Evolutionary conservation across 495 filamentous ascomycete species (phyloP), one percentile per base, ranked within the genome.

Genomic region (Hamigera avellanea): DNA sequence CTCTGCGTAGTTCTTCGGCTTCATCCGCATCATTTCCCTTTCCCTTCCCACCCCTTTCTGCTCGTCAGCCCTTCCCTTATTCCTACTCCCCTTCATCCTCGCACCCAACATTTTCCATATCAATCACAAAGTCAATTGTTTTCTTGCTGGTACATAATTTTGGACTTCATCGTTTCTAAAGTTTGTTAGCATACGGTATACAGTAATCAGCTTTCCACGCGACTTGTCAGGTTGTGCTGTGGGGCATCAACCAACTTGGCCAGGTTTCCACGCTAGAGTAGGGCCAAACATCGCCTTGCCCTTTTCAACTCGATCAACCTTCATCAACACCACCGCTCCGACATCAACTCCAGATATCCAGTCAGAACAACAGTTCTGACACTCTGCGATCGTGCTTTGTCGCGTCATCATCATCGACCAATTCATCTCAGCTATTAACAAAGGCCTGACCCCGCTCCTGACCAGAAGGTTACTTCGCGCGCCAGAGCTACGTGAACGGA

Each of bases 221-320:
- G 59, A 48, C 55, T 52, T 39, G 35, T 44, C 35, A 41, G 52
- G 41, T 46, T 51, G 36, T 52, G 54, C 46, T 54, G 63, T 65
- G 64, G 61, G 60, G 61, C 58, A 48, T 48, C 53, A 49, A 43
- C 51, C 53, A 54, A 48, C 45, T 48, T 50, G 49, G 48, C 49
- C 52, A 39, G 45, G 48, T 55, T 62, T 64, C 53, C 60, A 57
- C 64, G 64, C 64, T 67, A 68, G 49, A 56, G 41, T 65, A 61
- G 60, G 61, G 61, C 64, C 64, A 66, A 66, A 66, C 60, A 66
- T 61, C 56, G 45, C 52, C 58, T 59, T 33, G 58, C 49, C 54
- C 56, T 55, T 62, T 48, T 63, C 52, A 51, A 52, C 43, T 56
- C 59, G 38, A 40, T 53, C 55, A 56, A 49, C 57, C 57, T 53